A percentile compares a stretch with the other conserved stretches of the same genome.
These are phyloP conservation scores for Picochlorum costavermella DNA, from an alignment of 139 green algal genomes.

Conservation along the genomic window DNA sequence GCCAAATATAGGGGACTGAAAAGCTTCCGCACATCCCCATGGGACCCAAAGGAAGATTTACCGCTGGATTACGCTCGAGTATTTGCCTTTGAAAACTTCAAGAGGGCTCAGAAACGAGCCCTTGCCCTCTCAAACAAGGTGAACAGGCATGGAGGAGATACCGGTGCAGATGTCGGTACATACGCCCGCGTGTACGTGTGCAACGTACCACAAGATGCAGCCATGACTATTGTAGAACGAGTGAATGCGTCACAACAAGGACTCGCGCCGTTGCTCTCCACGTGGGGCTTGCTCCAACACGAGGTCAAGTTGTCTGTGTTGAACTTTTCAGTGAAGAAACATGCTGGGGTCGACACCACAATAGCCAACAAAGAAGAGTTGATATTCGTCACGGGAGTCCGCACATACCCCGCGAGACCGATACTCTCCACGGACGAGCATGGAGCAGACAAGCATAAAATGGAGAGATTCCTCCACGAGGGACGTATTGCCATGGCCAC, in stretches of 20 bases:
- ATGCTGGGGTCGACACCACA: constrained; percentile 36
- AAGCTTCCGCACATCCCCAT: constrained; percentile 74
- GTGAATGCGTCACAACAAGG: constrained; percentile 16
- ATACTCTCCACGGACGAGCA: constrained; percentile 67
- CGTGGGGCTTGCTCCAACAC: constrained; percentile 79
- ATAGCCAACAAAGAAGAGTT: constrained; percentile 79
- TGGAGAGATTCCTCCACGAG: constrained; percentile 81
- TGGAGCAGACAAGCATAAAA: constrained; percentile 84
- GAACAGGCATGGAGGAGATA: not conserved
- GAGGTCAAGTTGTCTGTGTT: constrained; percentile 86
- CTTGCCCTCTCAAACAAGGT: constrained; percentile 22
- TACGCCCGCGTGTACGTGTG: constrained; percentile 65
- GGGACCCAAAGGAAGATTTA: constrained; percentile 83
- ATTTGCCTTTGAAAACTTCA: constrained; percentile 93
- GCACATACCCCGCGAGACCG: constrained; percentile 43
- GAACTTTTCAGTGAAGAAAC: constrained; percentile 73
- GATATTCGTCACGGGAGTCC: constrained; percentile 63
- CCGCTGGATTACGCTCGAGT: constrained; percentile 80
- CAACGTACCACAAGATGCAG: constrained; percentile 42
- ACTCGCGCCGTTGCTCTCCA: constrained; percentile 41
- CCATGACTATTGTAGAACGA: constrained; percentile 28
- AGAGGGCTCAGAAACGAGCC: constrained; percentile 32
- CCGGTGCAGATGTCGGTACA: constrained; percentile 29
- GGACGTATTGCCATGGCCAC: constrained; percentile 45
- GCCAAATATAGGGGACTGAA: constrained; percentile 82